Evolutionary conservation across 2,329 filamentous ascomycete species (phyloP).

Genomic region (Keithomyces neogunnii): DNA sequence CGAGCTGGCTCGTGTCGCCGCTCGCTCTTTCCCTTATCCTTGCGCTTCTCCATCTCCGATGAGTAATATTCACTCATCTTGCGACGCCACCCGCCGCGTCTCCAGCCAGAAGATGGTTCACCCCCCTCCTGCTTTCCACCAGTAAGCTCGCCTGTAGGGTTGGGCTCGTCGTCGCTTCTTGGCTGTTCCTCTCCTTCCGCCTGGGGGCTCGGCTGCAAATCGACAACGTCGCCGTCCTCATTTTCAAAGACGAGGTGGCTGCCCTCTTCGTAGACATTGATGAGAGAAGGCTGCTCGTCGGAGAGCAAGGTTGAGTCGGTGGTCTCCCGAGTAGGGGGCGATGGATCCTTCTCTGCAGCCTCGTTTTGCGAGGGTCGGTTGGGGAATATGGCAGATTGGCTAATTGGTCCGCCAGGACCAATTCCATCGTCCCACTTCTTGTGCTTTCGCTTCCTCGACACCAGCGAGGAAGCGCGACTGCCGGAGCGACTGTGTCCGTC

Average conservation of each 20-base stretch:
- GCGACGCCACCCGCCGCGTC: conserved; percentile 35
- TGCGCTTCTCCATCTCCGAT: conserved; percentile 54
- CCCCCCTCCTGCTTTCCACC: conserved; percentile 2
- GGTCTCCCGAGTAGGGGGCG: conserved; percentile 19
- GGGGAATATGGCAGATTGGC: conserved; percentile 82
- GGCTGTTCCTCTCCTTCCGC: not conserved
- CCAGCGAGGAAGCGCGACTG: conserved; percentile 53
- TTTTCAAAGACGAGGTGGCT: conserved; percentile 74
- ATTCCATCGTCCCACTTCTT: conserved; percentile 64
- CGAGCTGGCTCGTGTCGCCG: conserved; percentile 63
- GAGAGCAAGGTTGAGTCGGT: conserved; percentile 24
- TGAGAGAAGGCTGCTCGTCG: conserved; percentile 24
- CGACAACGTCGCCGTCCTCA: conserved; percentile 76
- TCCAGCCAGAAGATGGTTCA: conserved; percentile 18
- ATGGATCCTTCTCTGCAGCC: conserved; percentile 20
- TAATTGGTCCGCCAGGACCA: conserved; percentile 79
- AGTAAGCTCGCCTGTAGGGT: too few species aligned
- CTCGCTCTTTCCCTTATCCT: conserved; percentile 52
- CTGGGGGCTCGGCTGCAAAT: conserved; percentile 37
- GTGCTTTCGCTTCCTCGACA: conserved; percentile 52
- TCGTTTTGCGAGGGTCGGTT: conserved; percentile 28
- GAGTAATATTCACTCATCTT: conserved; percentile 44
- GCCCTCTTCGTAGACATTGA: conserved; percentile 77
- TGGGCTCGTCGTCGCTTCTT: conserved; percentile 1
- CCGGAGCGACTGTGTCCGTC: conserved; percentile 42